Conservation (phyloP, 78 protist genomes). For the Chrysochromulina tobinii region DNA sequence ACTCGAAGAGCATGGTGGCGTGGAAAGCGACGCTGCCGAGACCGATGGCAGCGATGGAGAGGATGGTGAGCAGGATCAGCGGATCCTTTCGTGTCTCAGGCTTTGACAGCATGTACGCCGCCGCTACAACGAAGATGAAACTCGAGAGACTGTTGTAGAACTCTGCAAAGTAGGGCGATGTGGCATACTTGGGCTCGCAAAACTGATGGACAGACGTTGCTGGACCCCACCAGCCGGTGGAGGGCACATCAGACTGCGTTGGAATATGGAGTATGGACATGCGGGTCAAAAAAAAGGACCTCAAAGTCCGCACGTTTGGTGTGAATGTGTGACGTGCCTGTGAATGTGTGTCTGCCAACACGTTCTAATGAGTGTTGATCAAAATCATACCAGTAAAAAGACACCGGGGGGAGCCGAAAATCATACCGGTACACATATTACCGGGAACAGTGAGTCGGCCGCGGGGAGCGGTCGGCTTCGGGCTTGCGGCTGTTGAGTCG, state of each 20-base stretch:
- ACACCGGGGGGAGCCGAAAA: no score
- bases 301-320: no score
- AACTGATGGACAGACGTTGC: neutral
- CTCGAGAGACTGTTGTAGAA: neutral
- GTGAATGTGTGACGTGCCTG: no score
- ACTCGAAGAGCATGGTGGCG: neutral
- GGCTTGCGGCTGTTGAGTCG: no score
- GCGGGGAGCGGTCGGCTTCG: no score
- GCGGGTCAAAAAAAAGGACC: no score
- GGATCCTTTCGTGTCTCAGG: neutral
- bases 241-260: neutral
- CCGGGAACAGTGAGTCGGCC: no score
- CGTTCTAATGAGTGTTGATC: no score
- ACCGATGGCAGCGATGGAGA: neutral
- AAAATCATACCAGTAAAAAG: no score
- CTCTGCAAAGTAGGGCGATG: neutral
- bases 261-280: no score
- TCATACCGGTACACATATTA: no score
- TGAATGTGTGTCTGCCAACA: no score
- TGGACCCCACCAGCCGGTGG: neutral
- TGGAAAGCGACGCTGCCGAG: neutral
- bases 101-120: neutral
- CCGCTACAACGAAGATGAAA: neutral
- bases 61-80: neutral
- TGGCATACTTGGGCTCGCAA: neutral